phyloP scores from a whole-genome alignment of 768 basidiomycete species.

The Crepidotus variabilis region DNA sequence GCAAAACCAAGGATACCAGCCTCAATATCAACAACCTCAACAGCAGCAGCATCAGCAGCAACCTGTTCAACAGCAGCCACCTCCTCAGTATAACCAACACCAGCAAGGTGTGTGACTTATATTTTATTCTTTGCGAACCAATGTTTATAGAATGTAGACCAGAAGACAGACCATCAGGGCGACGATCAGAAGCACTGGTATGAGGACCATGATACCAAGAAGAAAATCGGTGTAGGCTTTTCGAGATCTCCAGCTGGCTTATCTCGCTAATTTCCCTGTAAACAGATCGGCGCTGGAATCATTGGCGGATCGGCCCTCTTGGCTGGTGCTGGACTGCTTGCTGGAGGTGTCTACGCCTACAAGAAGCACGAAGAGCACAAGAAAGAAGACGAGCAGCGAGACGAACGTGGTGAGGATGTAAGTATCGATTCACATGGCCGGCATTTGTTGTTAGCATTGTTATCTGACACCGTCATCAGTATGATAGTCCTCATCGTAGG shows the following conservation, averaged over 20 bases:
- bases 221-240: slow-evolving; percentile 47
- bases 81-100: slow-evolving; percentile 6
- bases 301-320: neutral
- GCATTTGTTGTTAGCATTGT: too few relatives aligned
- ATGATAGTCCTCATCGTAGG: too few relatives aligned
- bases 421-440: neutral
- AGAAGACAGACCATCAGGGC: neutral
- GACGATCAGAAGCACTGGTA: slow-evolving; percentile 2
- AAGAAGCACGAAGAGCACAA: slow-evolving; percentile 52
- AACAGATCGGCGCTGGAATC: slow-evolving; percentile 33
- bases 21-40: slow-evolving; percentile 18
- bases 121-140: neutral
- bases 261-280: neutral
- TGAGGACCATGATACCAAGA: slow-evolving; percentile 45
- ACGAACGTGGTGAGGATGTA: neutral
- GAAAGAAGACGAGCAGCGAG: slow-evolving; percentile 31
- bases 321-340: slow-evolving; percentile 56
- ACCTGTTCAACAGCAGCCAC: slow-evolving; percentile 12
- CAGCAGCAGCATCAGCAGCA: slow-evolving; percentile 24
- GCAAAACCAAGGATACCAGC: slow-evolving; percentile 4
- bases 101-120: neutral
- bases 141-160: neutral
- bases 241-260: neutral
- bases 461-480: too few relatives aligned
- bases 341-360: slow-evolving; percentile 46